Conservation (phyloP, 805 yeast species). For the Candida easanensis region DNA sequence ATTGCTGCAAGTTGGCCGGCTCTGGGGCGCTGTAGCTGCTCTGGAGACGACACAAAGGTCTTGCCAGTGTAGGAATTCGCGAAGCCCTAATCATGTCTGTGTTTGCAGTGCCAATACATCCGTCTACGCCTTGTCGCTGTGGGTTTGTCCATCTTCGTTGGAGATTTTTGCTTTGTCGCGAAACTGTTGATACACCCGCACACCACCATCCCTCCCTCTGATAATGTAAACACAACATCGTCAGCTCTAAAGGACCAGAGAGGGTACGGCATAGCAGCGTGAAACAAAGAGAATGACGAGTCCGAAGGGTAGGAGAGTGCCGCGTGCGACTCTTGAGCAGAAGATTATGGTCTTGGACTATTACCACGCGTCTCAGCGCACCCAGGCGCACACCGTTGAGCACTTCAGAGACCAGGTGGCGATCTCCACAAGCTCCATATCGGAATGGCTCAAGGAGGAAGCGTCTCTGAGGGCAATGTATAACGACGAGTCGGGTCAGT, state of each 20-base stretch:
- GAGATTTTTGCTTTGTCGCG: background rate
- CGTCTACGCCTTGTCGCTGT: no score
- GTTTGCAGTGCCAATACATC: no score
- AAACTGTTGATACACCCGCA: background rate
- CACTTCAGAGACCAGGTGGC: constrained; percentile 47
- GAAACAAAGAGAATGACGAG: background rate
- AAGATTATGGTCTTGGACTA: constrained; percentile 53
- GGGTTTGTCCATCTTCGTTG: no score
- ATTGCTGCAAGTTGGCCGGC: constrained; percentile 10
- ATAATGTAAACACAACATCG: background rate
- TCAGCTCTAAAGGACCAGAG: background rate
- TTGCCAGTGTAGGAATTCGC: background rate
- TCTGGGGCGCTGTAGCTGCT: constrained; percentile 14
- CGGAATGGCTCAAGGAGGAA: constrained; percentile 61
- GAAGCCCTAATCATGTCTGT: background rate
- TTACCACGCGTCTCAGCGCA: constrained; percentile 40
- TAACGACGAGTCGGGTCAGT: constrained; percentile 29
- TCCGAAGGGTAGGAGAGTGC: constrained; percentile 6
- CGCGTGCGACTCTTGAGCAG: constrained; percentile 46
- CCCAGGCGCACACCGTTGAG: constrained; percentile 59
- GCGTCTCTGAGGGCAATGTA: constrained; percentile 45
- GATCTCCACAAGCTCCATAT: constrained; percentile 56
- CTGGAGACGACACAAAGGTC: constrained; percentile 11
- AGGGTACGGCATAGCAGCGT: background rate
- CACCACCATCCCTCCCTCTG: no score